Evolutionary conservation across 331 rosid genomes (phyloP), one percentile per base, ranked within the genome.

Genomic region (Ulmus americana): DNA sequence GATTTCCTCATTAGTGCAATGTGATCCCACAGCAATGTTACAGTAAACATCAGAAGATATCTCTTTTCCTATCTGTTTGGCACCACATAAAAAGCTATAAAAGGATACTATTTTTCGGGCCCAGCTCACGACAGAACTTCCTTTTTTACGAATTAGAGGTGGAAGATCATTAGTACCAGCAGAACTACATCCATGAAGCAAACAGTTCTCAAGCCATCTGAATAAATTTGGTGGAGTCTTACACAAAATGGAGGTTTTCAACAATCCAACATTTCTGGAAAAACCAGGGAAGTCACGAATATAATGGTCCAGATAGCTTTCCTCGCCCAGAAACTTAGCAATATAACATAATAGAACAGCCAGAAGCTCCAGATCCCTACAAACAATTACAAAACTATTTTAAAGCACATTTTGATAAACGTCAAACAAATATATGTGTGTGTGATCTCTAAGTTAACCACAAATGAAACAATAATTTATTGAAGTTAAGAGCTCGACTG

Each of bases 171-270:
- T 74, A 45, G 52, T 64, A 73, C 69, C 74, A 65, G 88, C 85
- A 72, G 64, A 77, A 65, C 46, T 59, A 64, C 70, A 78, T 73
- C 97, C 96, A 70, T 63, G 72, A 53, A 70, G 87, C 87, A 92
- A 80, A 80, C 96, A 86, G 79, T 75, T 82, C 73, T 83, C 95
- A 48, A 92, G 90, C 98, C 98, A 92, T 80, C 95, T 85, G 85
- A 83, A 86, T 73, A 92, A 65, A 86, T 81, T 86, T 70, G 95
- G 91, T 80, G 89, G 82, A 57, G 68, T 76, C 86, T 83, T 83
- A 67, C 10, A 43, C 40, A 85, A 82, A 63, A 48, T 51, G 69
- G 84, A 50, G 44, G 81, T 51, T 62, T 67, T 77, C 61, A 79
- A 56, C 54, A 54, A 68, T 67, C 64, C 74, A 56, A 85, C 78